Percentiles rank a stretch among this genome's conserved stretches.
Conservation (phyloP, 2,329 filamentous ascomycete species). For the Cephalotrichum gorgonifer region DNA sequence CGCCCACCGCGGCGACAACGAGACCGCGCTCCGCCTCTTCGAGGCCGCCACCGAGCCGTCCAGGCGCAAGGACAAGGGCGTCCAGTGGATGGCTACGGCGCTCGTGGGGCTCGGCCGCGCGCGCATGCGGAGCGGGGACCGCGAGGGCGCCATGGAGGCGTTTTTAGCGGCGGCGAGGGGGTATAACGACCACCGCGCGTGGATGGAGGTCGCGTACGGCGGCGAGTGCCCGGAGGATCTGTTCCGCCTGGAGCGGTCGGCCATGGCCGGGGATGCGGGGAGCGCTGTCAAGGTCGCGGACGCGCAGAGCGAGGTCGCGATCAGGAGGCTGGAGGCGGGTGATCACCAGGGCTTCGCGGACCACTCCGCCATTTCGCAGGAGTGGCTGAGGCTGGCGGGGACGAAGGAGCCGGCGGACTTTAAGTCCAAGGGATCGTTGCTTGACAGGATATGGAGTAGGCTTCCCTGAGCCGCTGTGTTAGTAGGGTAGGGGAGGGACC, state of each 20-base stretch:
- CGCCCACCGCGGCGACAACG: too few species aligned
- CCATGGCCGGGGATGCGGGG: neutral
- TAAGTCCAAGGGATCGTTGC: neutral
- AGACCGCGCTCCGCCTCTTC: too few species aligned
- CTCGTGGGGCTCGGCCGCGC: neutral
- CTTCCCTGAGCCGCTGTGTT: neutral
- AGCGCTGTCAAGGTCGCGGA: neutral
- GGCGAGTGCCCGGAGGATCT: neutral
- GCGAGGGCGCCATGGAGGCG: neutral
- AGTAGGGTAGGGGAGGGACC: too few species aligned
- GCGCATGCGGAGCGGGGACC: neutral
- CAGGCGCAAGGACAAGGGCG: neutral
- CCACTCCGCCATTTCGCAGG: neutral
- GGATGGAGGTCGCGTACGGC: neutral
- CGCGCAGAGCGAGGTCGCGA: neutral
- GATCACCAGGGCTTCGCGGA: neutral
- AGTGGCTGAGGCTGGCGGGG: slow-evolving; percentile 2
- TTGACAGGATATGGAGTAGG: neutral
- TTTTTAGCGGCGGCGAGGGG: neutral
- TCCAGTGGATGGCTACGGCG: neutral
- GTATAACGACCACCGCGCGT: neutral
- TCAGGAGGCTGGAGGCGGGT: neutral
- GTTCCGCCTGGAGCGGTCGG: neutral
- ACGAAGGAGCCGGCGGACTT: neutral
- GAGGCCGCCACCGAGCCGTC: too few species aligned